These are phyloP conservation scores for Suillus luteus DNA, from an alignment of 768 basidiomycete species.

Conservation along the genomic window DNA sequence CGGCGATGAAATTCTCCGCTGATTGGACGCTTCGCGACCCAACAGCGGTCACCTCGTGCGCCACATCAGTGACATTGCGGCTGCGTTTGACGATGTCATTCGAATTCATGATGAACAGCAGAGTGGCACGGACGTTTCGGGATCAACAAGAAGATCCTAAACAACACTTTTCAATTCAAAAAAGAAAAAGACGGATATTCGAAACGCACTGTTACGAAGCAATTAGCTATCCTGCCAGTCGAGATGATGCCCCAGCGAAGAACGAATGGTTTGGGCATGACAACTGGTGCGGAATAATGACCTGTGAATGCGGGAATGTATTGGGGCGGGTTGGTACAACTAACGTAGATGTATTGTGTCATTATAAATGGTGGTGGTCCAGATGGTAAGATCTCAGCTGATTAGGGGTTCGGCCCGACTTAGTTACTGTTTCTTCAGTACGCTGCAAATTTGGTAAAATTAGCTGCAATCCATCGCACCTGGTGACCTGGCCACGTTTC, in stretches of 20 bases:
- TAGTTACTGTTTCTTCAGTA: background rate
- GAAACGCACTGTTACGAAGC: slow-evolving; percentile 61
- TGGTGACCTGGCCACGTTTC: slow-evolving; percentile 4
- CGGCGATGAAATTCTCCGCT: slow-evolving; percentile 68
- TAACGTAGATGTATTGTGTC: background rate
- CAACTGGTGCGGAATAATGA: background rate
- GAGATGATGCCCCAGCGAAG: slow-evolving; percentile 89
- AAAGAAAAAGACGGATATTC: background rate
- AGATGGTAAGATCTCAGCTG: background rate
- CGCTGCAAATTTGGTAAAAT: background rate
- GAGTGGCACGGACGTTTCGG: slow-evolving; percentile 56
- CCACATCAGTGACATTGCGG: slow-evolving; percentile 65
- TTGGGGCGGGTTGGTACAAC: background rate
- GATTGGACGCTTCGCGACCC: slow-evolving; percentile 74
- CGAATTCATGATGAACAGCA: slow-evolving; percentile 3
- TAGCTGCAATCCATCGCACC: background rate
- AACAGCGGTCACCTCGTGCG: slow-evolving; percentile 70
- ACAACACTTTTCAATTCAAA: slow-evolving; percentile 9
- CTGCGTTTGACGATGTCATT: slow-evolving; percentile 35
- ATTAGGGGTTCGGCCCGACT: slow-evolving; percentile 10
- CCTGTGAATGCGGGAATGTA: background rate
- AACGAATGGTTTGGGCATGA: slow-evolving; percentile 37
- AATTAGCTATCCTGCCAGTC: slow-evolving; percentile 69
- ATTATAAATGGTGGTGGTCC: background rate
- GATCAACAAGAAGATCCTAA: slow-evolving; percentile 77